A percentile compares a stretch with the other conserved stretches of the same genome.
Evolutionary conservation across 164 flowering plant species (phyloP).

Genomic region (Taxillus chinensis): DNA sequence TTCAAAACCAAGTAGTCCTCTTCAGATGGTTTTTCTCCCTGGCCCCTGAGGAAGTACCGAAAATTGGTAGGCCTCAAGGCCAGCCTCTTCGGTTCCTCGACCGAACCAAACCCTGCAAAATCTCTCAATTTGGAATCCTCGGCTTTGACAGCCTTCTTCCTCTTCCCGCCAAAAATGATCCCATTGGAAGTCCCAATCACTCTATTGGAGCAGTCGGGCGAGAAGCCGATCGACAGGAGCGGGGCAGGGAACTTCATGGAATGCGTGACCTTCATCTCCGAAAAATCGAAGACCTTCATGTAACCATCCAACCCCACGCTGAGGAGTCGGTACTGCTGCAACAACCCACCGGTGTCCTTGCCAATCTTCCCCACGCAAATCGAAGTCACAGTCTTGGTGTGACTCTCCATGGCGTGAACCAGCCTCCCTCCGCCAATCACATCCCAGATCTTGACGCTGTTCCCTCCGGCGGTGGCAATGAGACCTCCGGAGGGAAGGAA

Average conservation of each 20-base stretch:
- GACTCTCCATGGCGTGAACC: slow-evolving; percentile 61
- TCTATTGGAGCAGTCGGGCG: slow-evolving; percentile 55
- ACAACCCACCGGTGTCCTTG: slow-evolving; percentile 27
- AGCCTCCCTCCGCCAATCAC: slow-evolving; percentile 79
- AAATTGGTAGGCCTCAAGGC: slow-evolving; percentile 45
- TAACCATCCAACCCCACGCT: slow-evolving; percentile 87
- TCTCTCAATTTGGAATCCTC: slow-evolving; percentile 16
- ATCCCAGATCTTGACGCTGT: slow-evolving; percentile 87
- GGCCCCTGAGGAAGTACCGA: slow-evolving; percentile 71
- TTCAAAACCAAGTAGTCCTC: slow-evolving; percentile 53
- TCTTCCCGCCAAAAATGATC: slow-evolving; percentile 53
- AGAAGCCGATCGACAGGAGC: slow-evolving; percentile 59
- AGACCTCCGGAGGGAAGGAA: slow-evolving; percentile 80
- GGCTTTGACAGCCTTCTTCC: slow-evolving; percentile 47
- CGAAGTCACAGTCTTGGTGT: slow-evolving; percentile 85
- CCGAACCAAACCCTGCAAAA: slow-evolving; percentile 13
- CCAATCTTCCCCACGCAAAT: slow-evolving; percentile 61
- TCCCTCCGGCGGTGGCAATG: slow-evolving; percentile 80
- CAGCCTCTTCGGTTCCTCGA: slow-evolving; percentile 29
- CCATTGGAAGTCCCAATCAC: slow-evolving; percentile 84
- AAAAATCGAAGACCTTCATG: slow-evolving; percentile 83
- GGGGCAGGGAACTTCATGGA: slow-evolving; percentile 79
- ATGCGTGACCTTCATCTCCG: slow-evolving; percentile 52
- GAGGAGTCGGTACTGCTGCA: slow-evolving; percentile 45
- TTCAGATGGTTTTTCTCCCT: slow-evolving; percentile 59